A percentile compares a stretch with the other conserved stretches of the same genome.
These are phyloP conservation scores for Annulohypoxylon maeteangense DNA, from an alignment of 495 filamentous ascomycete genomes.

Conservation along the genomic window DNA sequence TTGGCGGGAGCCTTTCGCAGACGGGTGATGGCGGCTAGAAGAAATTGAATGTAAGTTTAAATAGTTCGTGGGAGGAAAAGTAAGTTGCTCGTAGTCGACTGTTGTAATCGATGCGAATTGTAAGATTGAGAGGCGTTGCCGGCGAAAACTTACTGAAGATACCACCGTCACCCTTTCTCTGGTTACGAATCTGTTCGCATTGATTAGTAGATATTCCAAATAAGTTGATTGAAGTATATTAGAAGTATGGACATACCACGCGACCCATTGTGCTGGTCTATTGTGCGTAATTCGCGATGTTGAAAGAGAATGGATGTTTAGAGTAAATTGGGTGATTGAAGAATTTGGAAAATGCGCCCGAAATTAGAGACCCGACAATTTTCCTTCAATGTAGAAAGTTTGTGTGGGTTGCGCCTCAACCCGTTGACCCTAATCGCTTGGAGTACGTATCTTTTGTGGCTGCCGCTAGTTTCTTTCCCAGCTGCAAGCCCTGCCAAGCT, in stretches of 20 bases:
- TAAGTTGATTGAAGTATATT: background rate
- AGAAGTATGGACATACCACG: constrained; percentile 57
- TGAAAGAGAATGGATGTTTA: constrained; percentile 39
- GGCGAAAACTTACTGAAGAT: constrained; percentile 85
- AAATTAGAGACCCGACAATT: constrained; percentile 50
- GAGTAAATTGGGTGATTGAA: constrained; percentile 38
- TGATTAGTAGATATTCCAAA: constrained; percentile 37
- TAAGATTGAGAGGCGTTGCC: background rate
- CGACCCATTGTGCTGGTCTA: constrained; percentile 59
- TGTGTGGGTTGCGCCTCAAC: constrained; percentile 46
- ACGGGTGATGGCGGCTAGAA: constrained; percentile 72
- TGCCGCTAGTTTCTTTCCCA: background rate
- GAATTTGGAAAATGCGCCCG: constrained; percentile 42
- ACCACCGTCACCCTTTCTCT: constrained; percentile 97
- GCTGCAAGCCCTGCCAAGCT: background rate
- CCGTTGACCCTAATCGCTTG: constrained; percentile 49
- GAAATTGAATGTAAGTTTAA: constrained; percentile 40
- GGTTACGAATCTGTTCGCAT: constrained; percentile 79
- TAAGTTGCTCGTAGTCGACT: constrained; percentile 30
- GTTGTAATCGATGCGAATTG: constrained; percentile 25
- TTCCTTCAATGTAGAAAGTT: constrained; percentile 43
- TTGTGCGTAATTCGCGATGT: constrained; percentile 48
- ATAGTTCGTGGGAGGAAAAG: constrained; percentile 14
- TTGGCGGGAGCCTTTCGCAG: constrained; percentile 88
- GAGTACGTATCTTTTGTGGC: constrained; percentile 34